phyloP scores from a whole-genome alignment of 768 basidiomycete genomes.

The Lentinula boryana region DNA sequence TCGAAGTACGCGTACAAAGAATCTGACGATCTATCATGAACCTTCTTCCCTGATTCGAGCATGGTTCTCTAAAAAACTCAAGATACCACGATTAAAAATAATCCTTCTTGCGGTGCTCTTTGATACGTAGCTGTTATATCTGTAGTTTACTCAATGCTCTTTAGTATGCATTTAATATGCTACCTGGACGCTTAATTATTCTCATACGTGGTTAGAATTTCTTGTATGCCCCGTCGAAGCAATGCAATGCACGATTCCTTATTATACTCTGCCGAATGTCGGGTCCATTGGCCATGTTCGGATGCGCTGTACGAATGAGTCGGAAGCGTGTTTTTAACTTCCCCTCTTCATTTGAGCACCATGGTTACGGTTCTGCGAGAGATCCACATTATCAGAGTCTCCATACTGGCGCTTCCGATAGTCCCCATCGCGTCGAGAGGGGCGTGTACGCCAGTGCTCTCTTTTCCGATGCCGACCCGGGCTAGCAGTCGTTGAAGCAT shows the following conservation, averaged over 20 bases:
- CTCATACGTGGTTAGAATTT: neutral
- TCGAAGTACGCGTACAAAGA: conserved; percentile 38
- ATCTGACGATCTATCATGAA: conserved; percentile 3
- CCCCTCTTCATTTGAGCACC: neutral
- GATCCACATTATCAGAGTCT: neutral
- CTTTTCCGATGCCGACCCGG: neutral
- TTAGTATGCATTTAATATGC: no score
- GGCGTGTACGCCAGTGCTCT: neutral
- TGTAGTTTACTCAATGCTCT: no score
- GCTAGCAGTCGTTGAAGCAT: neutral
- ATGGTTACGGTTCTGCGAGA: neutral
- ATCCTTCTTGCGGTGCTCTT: neutral
- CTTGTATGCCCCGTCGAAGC: no score
- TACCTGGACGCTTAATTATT: no score
- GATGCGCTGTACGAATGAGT: neutral
- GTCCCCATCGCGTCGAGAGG: neutral
- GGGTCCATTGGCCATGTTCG: neutral
- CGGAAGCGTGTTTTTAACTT: neutral
- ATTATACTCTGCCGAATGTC: neutral
- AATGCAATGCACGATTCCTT: no score
- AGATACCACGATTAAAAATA: neutral
- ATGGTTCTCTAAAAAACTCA: neutral
- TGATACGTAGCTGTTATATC: neutral
- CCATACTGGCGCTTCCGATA: neutral
- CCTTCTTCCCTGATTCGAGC: neutral